Evolutionary conservation across 106 monocot species (phyloP), one percentile per base, ranked within the genome.

Genomic region (Dioscorea dumetorum): DNA sequence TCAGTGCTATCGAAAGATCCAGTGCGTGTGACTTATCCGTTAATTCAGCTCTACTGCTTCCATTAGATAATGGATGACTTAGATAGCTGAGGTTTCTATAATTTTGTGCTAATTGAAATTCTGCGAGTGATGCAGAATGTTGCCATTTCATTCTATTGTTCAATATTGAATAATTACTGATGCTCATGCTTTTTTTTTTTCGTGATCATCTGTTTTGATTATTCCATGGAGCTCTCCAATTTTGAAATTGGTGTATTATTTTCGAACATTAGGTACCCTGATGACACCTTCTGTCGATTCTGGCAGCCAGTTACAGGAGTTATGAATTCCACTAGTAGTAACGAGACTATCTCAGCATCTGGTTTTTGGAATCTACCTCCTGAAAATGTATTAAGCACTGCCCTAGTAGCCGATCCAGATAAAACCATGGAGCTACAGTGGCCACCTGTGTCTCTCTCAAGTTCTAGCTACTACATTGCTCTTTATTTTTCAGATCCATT

Each of bases 311-410:
- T 83, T 59, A 57, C 58, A 13, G 83, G 69, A 67, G 41, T 61
- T 9, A 50, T 16, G 16, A 49, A 53, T 60, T 63, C 71, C 14
- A 67, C 72, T 12, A 66, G 24, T 24, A 80, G 68, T 60, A 72
- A 69, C 17, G 60, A 77, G 16, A 79, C 85, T 60, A 61, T 90
- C 69, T 82, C 85, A 9, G 61, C 69, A 19, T 80, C 84, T 62
- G 72, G 73, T 56, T 75, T 99, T 58, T 99, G 99, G 99, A 93
- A 99, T 74, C 74, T 83, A 24, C 99, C 99, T 22, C 99, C 99
- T 63, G 51, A 48, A 49, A 85, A 79, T 57, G 72, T 85, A 54
- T 85, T 93, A 60, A 61, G 67, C 49, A 88, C 80, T 70, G 93
- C 87, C 53, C 35, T 92, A 10, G 70, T 73, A n/a, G 60, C 84